Base-by-base conservation (phyloP, 225 moss, liverwort and hornwort genomes). In the Lunularia cruciata region DNA sequence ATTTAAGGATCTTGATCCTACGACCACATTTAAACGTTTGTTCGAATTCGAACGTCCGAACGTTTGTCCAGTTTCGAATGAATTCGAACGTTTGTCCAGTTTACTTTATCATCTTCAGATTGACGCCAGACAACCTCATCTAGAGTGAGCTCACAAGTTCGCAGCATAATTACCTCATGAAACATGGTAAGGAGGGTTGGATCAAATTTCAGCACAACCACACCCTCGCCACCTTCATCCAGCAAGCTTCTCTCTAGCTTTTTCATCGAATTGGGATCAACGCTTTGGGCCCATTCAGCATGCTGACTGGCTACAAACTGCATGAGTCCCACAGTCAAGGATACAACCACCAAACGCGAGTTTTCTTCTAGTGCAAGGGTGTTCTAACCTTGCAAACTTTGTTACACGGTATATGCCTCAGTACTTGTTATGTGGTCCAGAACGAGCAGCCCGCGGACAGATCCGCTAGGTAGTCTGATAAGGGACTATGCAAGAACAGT, bases 291-390 rank as follows among this genome's bases (percentile, higher is more conserved):
- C 90, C 90, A 90, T 68, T 86, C 90, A 38, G 61, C 72, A 62
- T 88, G 87, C 69, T 90, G 90, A 67, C 78, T 84, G 65, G 76
- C 76, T 69, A 90, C 87, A 74, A 84, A 90, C 90, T 90, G 83
- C 54, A 69, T 25, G 11, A 20, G n/a, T 28, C 2, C 5, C 30
- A 32, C 15, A 42, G 22, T 62, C 59, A 59, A 20, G 8, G 35
- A 3, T 36, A 35, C 19, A n/a, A 35, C 3, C 36, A n/a, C n/a
- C n/a, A n/a, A n/a, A n/a, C n/a, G n/a, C n/a, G n/a, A 35, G 36
- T 59, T 59, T 16, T 51, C n/a, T 22, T 51, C n/a, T n/a, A 9
- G 8, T 59, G 14, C 33, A 32, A 32, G 14, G 31, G 18, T 20
- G 11, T 7, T 3, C 35, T 20, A 36, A 0, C n/a, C n/a, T n/a